A percentile compares a stretch with the other conserved stretches of the same genome.
These are phyloP conservation scores for Sordariomycetes sp. DNA, from an alignment of 2,329 filamentous ascomycete species.

Conservation along the genomic window DNA sequence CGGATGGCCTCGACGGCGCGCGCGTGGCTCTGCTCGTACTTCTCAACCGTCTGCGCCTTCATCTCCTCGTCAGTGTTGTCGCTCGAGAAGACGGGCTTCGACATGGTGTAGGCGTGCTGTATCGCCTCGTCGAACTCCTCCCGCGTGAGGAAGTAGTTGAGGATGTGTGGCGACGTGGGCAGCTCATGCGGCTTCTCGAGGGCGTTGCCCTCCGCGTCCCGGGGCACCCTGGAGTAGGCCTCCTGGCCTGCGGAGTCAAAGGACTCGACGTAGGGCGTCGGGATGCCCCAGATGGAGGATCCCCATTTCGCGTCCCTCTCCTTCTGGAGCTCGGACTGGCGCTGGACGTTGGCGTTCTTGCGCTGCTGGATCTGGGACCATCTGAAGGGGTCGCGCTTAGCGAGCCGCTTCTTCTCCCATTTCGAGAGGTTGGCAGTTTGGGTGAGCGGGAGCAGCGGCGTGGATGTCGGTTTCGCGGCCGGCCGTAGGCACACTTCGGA, in stretches of 20 bases:
- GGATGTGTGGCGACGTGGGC: slow-evolving; percentile 38
- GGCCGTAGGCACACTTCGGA: slow-evolving; percentile 50
- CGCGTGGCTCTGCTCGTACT: slow-evolving; percentile 45
- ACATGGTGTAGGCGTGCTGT: slow-evolving; percentile 56
- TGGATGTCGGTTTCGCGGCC: slow-evolving; percentile 29
- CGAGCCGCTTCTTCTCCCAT: slow-evolving; percentile 53
- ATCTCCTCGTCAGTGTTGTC: slow-evolving; percentile 16
- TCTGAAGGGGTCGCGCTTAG: slow-evolving; percentile 70
- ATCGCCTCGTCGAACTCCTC: slow-evolving; percentile 58
- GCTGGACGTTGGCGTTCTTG: slow-evolving; percentile 71
- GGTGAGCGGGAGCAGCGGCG: slow-evolving; percentile 44
- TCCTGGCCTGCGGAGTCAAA: slow-evolving; percentile 56
- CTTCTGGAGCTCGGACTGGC: slow-evolving; percentile 58
- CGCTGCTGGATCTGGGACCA: slow-evolving; percentile 72
- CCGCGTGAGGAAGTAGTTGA: slow-evolving; percentile 69
- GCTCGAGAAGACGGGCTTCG: slow-evolving; percentile 39
- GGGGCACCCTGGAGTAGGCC: slow-evolving; percentile 19
- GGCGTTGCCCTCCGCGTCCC: slow-evolving; percentile 30
- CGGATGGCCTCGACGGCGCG: slow-evolving; percentile 66
- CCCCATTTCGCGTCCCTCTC: slow-evolving; percentile 57
- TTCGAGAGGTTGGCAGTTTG: slow-evolving; percentile 54
- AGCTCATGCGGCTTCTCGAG: slow-evolving; percentile 26
- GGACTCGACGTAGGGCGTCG: slow-evolving; percentile 75
- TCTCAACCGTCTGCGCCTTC: slow-evolving; percentile 19
- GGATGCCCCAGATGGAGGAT: slow-evolving; percentile 66